Conservation (phyloP, 257 asterid species). For the Solanum ossicruentum region DNA sequence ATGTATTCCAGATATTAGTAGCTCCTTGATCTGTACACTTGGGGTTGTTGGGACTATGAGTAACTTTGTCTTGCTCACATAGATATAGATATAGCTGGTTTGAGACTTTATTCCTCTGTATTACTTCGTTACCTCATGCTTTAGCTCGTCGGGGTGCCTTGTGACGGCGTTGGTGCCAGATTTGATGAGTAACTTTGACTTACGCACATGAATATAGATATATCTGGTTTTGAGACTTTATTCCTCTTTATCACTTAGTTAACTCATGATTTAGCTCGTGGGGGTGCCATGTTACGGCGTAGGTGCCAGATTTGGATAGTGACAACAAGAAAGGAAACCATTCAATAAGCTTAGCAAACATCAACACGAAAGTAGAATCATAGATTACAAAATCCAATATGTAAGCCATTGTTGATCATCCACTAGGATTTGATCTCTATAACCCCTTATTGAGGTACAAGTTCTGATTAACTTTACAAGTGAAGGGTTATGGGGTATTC, state of each 20-base stretch:
- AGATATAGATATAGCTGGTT: too few species aligned
- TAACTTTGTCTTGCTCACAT: background rate
- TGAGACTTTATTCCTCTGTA: too few species aligned
- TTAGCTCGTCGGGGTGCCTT: background rate
- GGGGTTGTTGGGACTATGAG: background rate
- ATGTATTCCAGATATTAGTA: background rate
- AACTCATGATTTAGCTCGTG: background rate
- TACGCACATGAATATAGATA: too few species aligned
- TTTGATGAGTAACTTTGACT: background rate
- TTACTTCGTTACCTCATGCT: too few species aligned
- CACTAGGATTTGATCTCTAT: conserved; percentile 61
- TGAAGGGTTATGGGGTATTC: background rate
- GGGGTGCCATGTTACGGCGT: background rate
- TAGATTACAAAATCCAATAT: conserved; percentile 84
- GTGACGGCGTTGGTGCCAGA: too few species aligned
- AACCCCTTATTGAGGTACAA: too few species aligned
- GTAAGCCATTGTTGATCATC: conserved; percentile 99
- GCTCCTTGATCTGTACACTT: background rate
- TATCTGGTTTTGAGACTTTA: too few species aligned
- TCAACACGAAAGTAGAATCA: conserved; percentile 76
- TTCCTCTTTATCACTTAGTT: too few species aligned
- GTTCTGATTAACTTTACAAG: too few species aligned
- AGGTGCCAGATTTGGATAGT: background rate
- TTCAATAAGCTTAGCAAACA: too few species aligned
- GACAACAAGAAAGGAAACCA: background rate